Evolutionary conservation across 1,284 basidiomycete genomes (phyloP).

Genomic region (Coniferiporia sulphurascens): DNA sequence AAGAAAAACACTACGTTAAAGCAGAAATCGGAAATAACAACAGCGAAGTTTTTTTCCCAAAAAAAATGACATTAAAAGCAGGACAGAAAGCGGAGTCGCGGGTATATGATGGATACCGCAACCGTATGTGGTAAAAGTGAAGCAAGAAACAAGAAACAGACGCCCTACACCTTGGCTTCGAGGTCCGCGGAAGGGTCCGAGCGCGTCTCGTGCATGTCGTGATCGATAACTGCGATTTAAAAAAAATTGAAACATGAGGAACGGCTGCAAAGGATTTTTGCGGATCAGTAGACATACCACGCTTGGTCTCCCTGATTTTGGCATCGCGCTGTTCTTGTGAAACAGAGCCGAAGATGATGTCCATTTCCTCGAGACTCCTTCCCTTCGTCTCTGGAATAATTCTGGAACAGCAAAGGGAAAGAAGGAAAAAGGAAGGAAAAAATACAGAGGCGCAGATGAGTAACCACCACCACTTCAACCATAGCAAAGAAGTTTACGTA

Average conservation of each 20-base stretch:
- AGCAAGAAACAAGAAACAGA: no score
- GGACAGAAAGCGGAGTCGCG: no score
- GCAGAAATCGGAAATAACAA: no score
- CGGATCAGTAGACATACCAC: constrained; percentile 26
- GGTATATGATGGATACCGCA: no score
- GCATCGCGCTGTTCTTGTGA: constrained; percentile 51
- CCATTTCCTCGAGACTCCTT: constrained; percentile 73
- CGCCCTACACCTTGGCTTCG: constrained; percentile 18
- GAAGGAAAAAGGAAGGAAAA: no score
- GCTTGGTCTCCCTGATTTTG: constrained; percentile 41
- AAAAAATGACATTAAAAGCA: no score
- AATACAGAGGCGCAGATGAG: background rate
- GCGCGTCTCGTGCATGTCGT: constrained; percentile 6
- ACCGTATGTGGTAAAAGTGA: no score
- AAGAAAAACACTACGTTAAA: no score
- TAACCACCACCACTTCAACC: background rate
- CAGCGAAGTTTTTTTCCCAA: no score
- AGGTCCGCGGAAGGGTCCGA: constrained; percentile 6
- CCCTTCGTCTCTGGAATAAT: constrained; percentile 75
- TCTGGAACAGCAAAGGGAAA: constrained; percentile 44
- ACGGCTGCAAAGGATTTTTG: background rate
- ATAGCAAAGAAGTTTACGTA: constrained; percentile 23
- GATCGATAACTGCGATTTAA: constrained; percentile 17
- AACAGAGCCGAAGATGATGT: constrained; percentile 72
- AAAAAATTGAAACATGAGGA: no score